Evolutionary conservation across 2,329 filamentous ascomycete species (phyloP), one percentile per base, ranked within the genome.

Genomic region (Diplodia corticola): DNA sequence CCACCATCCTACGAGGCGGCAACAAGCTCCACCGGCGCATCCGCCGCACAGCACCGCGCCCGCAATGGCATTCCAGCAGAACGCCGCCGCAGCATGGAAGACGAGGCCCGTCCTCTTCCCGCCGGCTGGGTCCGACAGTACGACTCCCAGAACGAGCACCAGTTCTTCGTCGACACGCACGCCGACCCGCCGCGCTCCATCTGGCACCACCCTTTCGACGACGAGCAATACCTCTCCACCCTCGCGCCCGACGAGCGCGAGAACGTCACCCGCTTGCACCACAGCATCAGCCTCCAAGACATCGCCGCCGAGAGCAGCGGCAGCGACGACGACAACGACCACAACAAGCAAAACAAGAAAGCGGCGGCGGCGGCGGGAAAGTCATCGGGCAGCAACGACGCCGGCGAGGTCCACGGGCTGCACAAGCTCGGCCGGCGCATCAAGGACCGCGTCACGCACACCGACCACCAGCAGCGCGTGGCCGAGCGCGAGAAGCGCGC

Each of bases 191-290:
- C 85, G 0, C 81, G 84, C 54, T 83, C 82, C 66, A 87, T 86
- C 69, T 88, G 86, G 86, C 80, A 82, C 51, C 86, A 88, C 71
- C 86, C 86, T 0, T 84, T 87, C 73, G 86, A 88, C 70, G 86
- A 88, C 71, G 80, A 84, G 1, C 70, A 81, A 60, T 88, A 83
- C 71, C 76, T 88, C 28, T 71, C 71, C 33, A 81, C 80, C 0
- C 77, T 88, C 0, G 73, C 80, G 0, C 73, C 79, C 0, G 75
- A 80, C 59, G 84, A 88, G 70, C 80, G 85, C 22, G 81, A 83
- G 53, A 75, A 79, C 24, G 77, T 87, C 48, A 75, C 75, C 53
- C 72, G 73, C 7, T 69, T 79, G 48, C 74, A 78, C 55, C 71
- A 73, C 15, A 77, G 70, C 15, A 72, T 77, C 55, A 79, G 76